Percentiles rank a stretch among this genome's conserved stretches.
Evolutionary conservation across 495 filamentous ascomycete genomes (phyloP).

Genomic region (Cenococcum geophilum): DNA sequence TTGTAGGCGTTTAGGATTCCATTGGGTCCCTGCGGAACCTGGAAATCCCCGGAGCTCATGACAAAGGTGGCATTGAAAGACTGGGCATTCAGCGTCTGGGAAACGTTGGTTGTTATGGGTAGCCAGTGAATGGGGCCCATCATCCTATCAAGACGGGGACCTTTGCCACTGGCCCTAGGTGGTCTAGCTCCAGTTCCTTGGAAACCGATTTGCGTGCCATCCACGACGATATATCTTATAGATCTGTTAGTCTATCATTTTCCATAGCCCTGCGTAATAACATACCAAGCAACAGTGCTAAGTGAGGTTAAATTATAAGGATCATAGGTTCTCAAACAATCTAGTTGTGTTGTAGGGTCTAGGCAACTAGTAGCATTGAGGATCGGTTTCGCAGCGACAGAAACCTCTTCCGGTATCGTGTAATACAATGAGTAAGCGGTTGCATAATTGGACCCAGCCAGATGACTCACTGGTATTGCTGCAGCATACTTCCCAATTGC

Average conservation of each 20-base stretch:
- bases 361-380: slow-evolving; percentile 41
- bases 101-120: slow-evolving; percentile 41
- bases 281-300: slow-evolving; percentile 34
- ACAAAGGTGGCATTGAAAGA: slow-evolving; percentile 38
- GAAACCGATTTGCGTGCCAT: slow-evolving; percentile 44
- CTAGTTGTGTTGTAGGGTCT: slow-evolving; percentile 37
- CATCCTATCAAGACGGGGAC: slow-evolving; percentile 45
- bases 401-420: slow-evolving; percentile 41
- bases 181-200: slow-evolving; percentile 34
- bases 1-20: slow-evolving; percentile 44
- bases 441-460: slow-evolving; percentile 41
- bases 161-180: slow-evolving; percentile 21
- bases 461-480: slow-evolving; percentile 47
- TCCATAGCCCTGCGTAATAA: slow-evolving; percentile 33
- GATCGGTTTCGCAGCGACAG: slow-evolving; percentile 39
- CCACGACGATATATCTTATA: slow-evolving; percentile 26
- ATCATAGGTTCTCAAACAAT: slow-evolving; percentile 44
- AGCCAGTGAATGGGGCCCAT: slow-evolving; percentile 47
- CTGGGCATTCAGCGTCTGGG: slow-evolving; percentile 31
- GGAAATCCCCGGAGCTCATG: slow-evolving; percentile 24
- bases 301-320: slow-evolving; percentile 33
- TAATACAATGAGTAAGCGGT: slow-evolving; percentile 45
- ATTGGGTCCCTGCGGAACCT: slow-evolving; percentile 33
- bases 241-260: slow-evolving; percentile 1
- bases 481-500: slow-evolving; percentile 43